These are phyloP conservation scores for Penicillium sp. DNA, from an alignment of 2,329 filamentous ascomycete genomes.

Conservation along the genomic window DNA sequence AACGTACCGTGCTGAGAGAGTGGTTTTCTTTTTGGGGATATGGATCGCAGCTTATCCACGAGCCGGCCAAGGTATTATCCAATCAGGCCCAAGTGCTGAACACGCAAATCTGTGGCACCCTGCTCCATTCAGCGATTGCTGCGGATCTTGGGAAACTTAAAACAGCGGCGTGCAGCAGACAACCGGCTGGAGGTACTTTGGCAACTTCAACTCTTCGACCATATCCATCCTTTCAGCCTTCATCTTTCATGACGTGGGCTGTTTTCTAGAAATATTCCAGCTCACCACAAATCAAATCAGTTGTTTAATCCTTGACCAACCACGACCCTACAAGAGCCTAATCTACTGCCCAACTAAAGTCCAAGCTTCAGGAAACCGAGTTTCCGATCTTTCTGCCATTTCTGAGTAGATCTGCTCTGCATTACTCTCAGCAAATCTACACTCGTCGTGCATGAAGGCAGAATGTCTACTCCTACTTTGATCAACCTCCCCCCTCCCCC, in stretches of 20 bases:
- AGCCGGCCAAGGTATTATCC: not conserved
- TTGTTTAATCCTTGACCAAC: not conserved
- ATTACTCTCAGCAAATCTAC: not conserved
- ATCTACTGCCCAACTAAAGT: conserved; percentile 13
- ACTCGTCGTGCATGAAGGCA: conserved; percentile 4
- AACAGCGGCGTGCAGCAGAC: not conserved
- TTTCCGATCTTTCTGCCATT: not conserved
- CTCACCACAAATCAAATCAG: not conserved
- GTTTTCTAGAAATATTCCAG: not conserved
- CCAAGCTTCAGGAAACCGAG: not conserved
- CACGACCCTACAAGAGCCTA: conserved; percentile 5
- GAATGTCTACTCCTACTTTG: conserved; percentile 64
- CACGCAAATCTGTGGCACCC: not conserved
- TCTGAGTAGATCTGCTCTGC: not conserved
- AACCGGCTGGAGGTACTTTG: not conserved
- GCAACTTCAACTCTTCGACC: not conserved
- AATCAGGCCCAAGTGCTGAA: conserved; percentile 3
- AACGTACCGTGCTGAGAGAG: not conserved
- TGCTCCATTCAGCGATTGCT: not conserved
- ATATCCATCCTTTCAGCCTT: not conserved
- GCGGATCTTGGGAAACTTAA: not conserved
- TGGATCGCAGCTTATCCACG: not conserved
- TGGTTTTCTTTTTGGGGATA: not conserved
- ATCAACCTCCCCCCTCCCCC: conserved; percentile 84
- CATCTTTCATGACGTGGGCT: not conserved